Percentiles rank a stretch among this genome's conserved stretches.
Conservation (phyloP, 768 basidiomycete genomes). For the Lactifluus piperatus region DNA sequence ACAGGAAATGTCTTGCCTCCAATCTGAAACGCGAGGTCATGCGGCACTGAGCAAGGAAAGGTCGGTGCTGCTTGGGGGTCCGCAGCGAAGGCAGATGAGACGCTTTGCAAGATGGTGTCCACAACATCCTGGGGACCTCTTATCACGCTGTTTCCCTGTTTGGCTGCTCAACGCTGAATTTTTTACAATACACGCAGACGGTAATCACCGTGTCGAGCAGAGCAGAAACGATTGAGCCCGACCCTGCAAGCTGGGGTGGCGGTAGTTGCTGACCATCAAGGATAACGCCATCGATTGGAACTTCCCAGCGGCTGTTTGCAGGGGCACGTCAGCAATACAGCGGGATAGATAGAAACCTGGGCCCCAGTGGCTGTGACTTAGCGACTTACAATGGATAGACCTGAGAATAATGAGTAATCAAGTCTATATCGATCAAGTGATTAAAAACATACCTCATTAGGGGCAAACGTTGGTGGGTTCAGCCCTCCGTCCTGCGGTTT, state of each 20-base stretch:
- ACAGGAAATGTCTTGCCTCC: constrained; percentile 48
- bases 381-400: constrained; percentile 14
- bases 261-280: constrained; percentile 57
- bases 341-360: neutral
- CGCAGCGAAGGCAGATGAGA: constrained; percentile 11
- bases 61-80: constrained; percentile 8
- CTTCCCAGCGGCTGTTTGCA: constrained; percentile 45
- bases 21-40: constrained; percentile 15
- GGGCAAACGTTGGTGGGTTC: constrained; percentile 43
- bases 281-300: constrained; percentile 60
- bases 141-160: constrained; percentile 65
- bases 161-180: neutral
- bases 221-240: constrained; percentile 34
- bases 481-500: constrained; percentile 43
- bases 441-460: constrained; percentile 42
- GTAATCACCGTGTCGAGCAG: constrained; percentile 59
- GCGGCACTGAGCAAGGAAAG: constrained; percentile 13
- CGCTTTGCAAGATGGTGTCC: constrained; percentile 5
- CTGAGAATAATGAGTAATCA: constrained; percentile 20
- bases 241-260: constrained; percentile 36
- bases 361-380: neutral
- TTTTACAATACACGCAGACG: neutral
- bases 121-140: constrained; percentile 44
- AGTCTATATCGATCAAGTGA: neutral
- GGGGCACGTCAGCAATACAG: neutral